Base-by-base conservation (phyloP, 2,329 filamentous ascomycete species). In the Sporothrix sp. region DNA sequence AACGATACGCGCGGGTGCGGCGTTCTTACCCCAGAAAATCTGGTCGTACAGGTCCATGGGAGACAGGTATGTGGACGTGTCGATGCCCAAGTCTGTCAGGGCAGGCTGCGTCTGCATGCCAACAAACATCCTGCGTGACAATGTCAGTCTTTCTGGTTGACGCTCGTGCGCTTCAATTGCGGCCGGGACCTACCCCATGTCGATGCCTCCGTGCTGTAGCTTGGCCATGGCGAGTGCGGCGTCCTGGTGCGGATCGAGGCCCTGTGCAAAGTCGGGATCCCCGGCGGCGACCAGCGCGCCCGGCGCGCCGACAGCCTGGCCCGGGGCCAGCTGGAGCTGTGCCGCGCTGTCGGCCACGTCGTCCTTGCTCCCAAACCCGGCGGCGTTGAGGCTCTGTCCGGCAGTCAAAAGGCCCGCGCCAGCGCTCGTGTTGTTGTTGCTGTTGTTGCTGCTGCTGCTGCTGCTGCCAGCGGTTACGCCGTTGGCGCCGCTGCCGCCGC, bases 1-100 rank as follows among this genome's bases (percentile, higher is more conserved):
- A 44, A 21, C 7, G 1, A 7, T 3, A 25, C 21, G 2, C 21
- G 8, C 7, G 6, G n/a, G 10, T 8, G 36, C 1, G 25, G n/a
- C 3, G 27, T 7, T 13, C 76, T 62, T 65, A 82, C 79, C 79
- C 72, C 78, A 82, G 67, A 82, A 83, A 40, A 84, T 84, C 4
- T 78, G 81, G 58, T 83, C 79, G 60, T 82, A 84, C 1, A 84
- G 65, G 54, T 84, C 80, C 78, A 84, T 79, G 1, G 80, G 80
- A 33, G 79, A 80, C 71, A 83, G 78, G 57, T 79, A 76, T 30
- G 77, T 68, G 3, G 73, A 69, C 14, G 76, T 75, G 53, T 82
- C 79, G 10, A 77, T 65, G 32, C 68, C 63, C 45, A 79, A 64
- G 40, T 72, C 72, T 7, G 74, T 63, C 30, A 78, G 61, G 14